phyloP scores from a whole-genome alignment of 2,329 filamentous ascomycete species.

The Ceratocystis smalleyi region DNA sequence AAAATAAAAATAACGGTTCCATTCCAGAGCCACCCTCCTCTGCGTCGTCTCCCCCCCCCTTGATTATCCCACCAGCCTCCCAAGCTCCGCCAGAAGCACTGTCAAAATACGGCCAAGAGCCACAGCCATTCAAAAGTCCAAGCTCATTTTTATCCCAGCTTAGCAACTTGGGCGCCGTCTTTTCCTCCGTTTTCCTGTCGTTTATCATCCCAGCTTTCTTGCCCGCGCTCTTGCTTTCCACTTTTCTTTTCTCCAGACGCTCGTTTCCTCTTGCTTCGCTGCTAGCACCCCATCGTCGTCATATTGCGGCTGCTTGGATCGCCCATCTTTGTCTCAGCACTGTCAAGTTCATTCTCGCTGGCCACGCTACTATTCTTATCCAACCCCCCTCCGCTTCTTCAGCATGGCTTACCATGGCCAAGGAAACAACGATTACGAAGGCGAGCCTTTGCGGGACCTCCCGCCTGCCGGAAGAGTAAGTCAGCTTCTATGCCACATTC shows the following conservation, averaged over 20 bases:
- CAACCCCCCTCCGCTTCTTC: slow-evolving; percentile 18
- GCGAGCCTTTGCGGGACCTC: slow-evolving; percentile 53
- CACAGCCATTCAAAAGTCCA: not conserved
- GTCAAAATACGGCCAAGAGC: slow-evolving; percentile 2
- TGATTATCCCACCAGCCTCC: slow-evolving; percentile 11
- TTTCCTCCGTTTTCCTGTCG: not conserved
- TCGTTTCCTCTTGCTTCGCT: not conserved
- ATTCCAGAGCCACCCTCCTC: not conserved
- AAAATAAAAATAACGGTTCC: not conserved
- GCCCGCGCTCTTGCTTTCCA: not conserved
- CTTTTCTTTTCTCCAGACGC: not conserved
- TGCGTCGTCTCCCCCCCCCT: slow-evolving; percentile 9
- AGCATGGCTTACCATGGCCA: slow-evolving; percentile 46
- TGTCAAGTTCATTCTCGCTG: not conserved
- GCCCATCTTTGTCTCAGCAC: not conserved
- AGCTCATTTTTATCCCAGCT: not conserved
- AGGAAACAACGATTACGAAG: slow-evolving; percentile 40
- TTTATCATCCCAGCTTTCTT: not conserved
- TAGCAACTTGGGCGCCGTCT: not conserved
- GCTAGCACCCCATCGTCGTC: not conserved
- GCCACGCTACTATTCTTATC: not conserved
- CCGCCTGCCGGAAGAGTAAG: slow-evolving; percentile 45
- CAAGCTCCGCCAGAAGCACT: not conserved
- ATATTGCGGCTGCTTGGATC: not conserved
- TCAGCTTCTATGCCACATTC: slow-evolving; percentile 17